A percentile compares a stretch with the other conserved stretches of the same genome.
These are phyloP conservation scores for Castanea mollissima DNA, from an alignment of 306 rosid species.

Conservation along the genomic window DNA sequence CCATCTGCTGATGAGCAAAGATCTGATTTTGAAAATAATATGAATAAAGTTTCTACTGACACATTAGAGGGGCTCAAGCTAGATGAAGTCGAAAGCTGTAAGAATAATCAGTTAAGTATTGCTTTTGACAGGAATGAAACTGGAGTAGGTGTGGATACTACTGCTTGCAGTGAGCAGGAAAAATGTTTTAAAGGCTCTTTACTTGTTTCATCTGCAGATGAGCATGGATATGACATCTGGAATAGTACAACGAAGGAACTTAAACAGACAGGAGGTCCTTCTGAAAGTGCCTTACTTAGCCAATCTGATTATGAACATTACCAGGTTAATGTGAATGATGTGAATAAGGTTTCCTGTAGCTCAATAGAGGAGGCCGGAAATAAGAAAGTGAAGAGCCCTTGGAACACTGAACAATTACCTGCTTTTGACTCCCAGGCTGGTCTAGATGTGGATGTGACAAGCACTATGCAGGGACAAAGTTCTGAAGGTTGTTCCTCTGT, in stretches of 20 bases:
- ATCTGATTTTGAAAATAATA: slow-evolving; percentile 19
- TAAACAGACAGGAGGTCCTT: slow-evolving; percentile 9
- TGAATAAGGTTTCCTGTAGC: slow-evolving; percentile 26
- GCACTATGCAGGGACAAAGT: slow-evolving; percentile 3
- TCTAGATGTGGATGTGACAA: slow-evolving; percentile 23
- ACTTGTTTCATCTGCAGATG: slow-evolving; percentile 14
- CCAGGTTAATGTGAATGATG: slow-evolving; percentile 27
- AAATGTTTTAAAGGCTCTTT: slow-evolving; percentile 3
- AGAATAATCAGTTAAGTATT: slow-evolving; percentile 30
- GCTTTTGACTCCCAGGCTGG: slow-evolving; percentile 28
- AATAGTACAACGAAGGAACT: slow-evolving; percentile 4
- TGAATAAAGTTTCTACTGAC: slow-evolving; percentile 26
- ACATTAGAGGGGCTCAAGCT: slow-evolving; percentile 27
- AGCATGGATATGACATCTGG: slow-evolving; percentile 11
- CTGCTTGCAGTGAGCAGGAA: slow-evolving; percentile 20
- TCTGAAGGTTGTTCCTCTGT: slow-evolving; percentile 21
- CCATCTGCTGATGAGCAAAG: slow-evolving; percentile 27
- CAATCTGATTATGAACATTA: slow-evolving; percentile 19
- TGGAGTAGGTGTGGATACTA: slow-evolving; percentile 16
- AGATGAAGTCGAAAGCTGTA: slow-evolving; percentile 26
- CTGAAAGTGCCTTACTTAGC: slow-evolving; percentile 3
- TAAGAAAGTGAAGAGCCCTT: slow-evolving; percentile 37
- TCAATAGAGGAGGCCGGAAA: slow-evolving; percentile 30
- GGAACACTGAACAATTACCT: slow-evolving; percentile 33
- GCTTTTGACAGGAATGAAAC: slow-evolving; percentile 24